phyloP scores from a whole-genome alignment of 306 rosid genomes.

The Quillaja saponaria region DNA sequence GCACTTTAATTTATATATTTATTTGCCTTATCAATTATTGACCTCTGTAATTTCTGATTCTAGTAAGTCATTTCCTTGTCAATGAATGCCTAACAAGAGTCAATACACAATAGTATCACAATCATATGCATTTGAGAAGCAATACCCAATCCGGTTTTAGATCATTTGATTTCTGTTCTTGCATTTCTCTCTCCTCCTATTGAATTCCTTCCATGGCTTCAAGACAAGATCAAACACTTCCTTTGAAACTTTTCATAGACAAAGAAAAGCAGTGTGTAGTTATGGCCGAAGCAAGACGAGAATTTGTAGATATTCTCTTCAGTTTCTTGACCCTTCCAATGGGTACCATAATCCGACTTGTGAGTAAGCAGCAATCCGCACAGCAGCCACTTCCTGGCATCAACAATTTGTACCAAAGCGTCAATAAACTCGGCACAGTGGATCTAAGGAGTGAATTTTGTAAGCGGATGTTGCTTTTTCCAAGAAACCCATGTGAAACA shows the following conservation, averaged over 20 bases:
- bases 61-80: too few species aligned
- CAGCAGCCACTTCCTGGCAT: slow-evolving; percentile 27
- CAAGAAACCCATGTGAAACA: slow-evolving; percentile 24
- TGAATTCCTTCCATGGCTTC: slow-evolving; percentile 21
- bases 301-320: slow-evolving; percentile 33
- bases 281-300: slow-evolving; percentile 30
- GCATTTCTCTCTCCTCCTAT: not conserved
- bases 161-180: too few species aligned
- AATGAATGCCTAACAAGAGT: too few species aligned
- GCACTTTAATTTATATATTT: too few species aligned
- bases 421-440: not conserved
- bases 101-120: too few species aligned
- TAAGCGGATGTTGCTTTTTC: slow-evolving; percentile 36
- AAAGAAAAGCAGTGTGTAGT: slow-evolving; percentile 33
- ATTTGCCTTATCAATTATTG: too few species aligned
- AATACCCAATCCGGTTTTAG: too few species aligned
- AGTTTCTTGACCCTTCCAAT: slow-evolving; percentile 39
- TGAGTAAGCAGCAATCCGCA: slow-evolving; percentile 6
- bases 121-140: not conserved
- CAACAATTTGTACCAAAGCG: too few species aligned
- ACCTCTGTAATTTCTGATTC: not conserved
- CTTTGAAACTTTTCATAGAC: slow-evolving; percentile 31
- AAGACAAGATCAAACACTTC: slow-evolving; percentile 18
- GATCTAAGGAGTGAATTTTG: slow-evolving; percentile 27
- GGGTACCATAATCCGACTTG: slow-evolving; percentile 29